Conservation (phyloP, 176 grass and related monocot genomes). For the Aegilops speltoides region DNA sequence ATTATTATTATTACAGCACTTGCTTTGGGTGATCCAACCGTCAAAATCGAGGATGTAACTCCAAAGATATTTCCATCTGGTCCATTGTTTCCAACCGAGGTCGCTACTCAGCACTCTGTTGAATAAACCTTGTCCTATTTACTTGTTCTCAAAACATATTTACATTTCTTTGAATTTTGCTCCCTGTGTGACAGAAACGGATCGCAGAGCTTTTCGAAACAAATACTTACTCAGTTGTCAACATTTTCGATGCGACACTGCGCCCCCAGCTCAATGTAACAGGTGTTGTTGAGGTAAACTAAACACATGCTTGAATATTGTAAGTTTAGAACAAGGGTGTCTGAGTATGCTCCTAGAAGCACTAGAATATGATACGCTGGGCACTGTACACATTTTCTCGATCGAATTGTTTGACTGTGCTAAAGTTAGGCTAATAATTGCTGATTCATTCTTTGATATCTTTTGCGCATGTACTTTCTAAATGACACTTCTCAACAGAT, state of each 20-base stretch:
- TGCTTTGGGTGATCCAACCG: slow-evolving; percentile 69
- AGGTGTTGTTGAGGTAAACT: slow-evolving; percentile 87
- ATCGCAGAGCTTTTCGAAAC: slow-evolving; percentile 85
- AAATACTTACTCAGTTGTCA: slow-evolving; percentile 95
- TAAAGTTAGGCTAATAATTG: slow-evolving; percentile 7
- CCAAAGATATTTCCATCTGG: slow-evolving; percentile 69
- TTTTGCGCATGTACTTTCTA: background rate
- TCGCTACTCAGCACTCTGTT: slow-evolving; percentile 43
- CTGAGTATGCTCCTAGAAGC: background rate
- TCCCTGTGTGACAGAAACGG: slow-evolving; percentile 54
- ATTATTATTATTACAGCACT: slow-evolving; percentile 45
- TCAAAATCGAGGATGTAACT: slow-evolving; percentile 75
- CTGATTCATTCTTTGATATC: background rate
- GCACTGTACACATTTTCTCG: background rate
- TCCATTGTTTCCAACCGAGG: slow-evolving; percentile 79
- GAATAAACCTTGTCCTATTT: background rate
- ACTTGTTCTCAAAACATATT: slow-evolving; percentile 17
- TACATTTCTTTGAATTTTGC: slow-evolving; percentile 7
- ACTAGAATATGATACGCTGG: background rate
- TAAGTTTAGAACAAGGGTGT: background rate
- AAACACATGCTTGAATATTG: background rate
- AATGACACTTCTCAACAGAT: slow-evolving; percentile 17
- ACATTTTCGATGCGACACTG: slow-evolving; percentile 93
- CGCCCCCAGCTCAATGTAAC: slow-evolving; percentile 88
- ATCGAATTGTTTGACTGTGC: slow-evolving; percentile 3